Evolutionary conservation across 1,139 yeast species (phyloP).

Genomic region (Meyerozyma carpophila): DNA sequence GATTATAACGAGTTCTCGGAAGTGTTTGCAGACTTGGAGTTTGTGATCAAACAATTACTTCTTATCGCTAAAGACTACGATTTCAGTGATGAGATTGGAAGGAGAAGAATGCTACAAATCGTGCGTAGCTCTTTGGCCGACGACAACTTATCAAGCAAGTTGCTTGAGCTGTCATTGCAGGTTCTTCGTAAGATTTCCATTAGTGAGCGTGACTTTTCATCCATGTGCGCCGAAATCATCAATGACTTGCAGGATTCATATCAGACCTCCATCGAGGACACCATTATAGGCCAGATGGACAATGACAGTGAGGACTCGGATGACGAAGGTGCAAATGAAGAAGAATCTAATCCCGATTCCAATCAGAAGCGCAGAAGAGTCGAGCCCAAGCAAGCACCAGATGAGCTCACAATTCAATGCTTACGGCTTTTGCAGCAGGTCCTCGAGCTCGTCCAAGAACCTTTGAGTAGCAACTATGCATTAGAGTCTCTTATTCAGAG

Average conservation of each 20-base stretch:
- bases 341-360: slow-evolving; percentile 9
- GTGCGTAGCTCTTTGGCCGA: slow-evolving; percentile 58
- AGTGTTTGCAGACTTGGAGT: slow-evolving; percentile 57
- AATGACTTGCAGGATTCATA: slow-evolving; percentile 78
- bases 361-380: slow-evolving; percentile 23
- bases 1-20: slow-evolving; percentile 24
- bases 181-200: slow-evolving; percentile 69
- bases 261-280: slow-evolving; percentile 14
- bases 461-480: slow-evolving; percentile 61
- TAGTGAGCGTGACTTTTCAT: slow-evolving; percentile 77
- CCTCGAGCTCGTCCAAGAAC: slow-evolving; percentile 61
- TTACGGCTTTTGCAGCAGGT: slow-evolving; percentile 66
- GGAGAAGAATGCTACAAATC: slow-evolving; percentile 73
- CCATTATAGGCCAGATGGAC: slow-evolving; percentile 24
- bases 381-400: slow-evolving; percentile 38
- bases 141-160: slow-evolving; percentile 47
- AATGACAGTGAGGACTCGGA: slow-evolving; percentile 27
- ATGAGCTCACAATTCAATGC: slow-evolving; percentile 57
- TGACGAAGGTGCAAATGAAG: slow-evolving; percentile 19
- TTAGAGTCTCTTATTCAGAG: slow-evolving; percentile 71
- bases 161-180: slow-evolving; percentile 54
- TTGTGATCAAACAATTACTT: slow-evolving; percentile 69
- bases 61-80: slow-evolving; percentile 69
- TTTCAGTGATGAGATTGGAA: slow-evolving; percentile 86
- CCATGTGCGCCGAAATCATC: slow-evolving; percentile 80